Conservation (phyloP, 148 eudicot genomes). For the Amaranthus palmeri region DNA sequence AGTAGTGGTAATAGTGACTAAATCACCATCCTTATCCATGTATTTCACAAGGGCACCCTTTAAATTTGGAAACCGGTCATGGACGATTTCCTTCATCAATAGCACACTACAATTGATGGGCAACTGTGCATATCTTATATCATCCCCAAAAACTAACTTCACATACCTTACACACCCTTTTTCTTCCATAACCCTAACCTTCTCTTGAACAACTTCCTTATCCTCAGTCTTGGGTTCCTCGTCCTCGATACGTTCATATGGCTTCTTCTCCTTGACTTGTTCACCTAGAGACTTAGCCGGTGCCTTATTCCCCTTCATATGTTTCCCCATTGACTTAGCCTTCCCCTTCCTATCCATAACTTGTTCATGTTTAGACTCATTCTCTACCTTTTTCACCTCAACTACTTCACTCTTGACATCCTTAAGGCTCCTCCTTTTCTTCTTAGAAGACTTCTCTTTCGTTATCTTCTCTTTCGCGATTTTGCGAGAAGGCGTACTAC, state of each 20-base stretch:
- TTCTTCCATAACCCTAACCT: constrained; percentile 52
- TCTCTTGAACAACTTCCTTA: constrained; percentile 82
- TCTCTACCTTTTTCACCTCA: constrained; percentile 24
- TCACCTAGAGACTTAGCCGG: constrained; percentile 17
- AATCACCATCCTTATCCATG: constrained; percentile 84
- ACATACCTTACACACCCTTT: constrained; percentile 53
- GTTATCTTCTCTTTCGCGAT: constrained; percentile 34
- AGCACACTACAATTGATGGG: constrained; percentile 52
- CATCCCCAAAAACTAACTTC: constrained; percentile 81
- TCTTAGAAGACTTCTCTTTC: constrained; percentile 31
- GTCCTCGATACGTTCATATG: background rate
- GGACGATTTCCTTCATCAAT: constrained; percentile 66
- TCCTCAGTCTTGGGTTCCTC: constrained; percentile 40
- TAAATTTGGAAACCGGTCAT: constrained; percentile 73
- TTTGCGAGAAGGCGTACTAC: constrained; percentile 27
- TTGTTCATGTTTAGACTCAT: constrained; percentile 11
- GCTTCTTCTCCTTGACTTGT: constrained; percentile 13
- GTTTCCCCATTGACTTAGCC: constrained; percentile 14
- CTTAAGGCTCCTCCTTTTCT: constrained; percentile 37
- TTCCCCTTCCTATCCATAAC: constrained; percentile 24
- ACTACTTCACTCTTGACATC: constrained; percentile 22
- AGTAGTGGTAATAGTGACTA: constrained; percentile 79
- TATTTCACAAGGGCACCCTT: constrained; percentile 84
- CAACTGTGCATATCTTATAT: constrained; percentile 78
- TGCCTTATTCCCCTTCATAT: constrained; percentile 28